Conservation (phyloP, 2,329 filamentous ascomycete species). For the Talaromyces albobiverticillius region DNA sequence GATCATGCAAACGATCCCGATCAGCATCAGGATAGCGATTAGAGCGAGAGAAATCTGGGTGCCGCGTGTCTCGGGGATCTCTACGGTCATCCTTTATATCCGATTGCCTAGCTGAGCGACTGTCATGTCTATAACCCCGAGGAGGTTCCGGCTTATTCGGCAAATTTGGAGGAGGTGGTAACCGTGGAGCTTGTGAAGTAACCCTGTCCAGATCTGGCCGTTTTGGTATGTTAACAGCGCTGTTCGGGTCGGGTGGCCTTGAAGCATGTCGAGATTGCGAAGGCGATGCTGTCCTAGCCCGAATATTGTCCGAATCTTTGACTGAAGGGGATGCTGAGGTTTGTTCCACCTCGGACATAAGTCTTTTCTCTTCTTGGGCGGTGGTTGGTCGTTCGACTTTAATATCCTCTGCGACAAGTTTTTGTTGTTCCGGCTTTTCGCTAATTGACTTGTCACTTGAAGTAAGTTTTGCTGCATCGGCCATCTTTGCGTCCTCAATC, state of each 20-base stretch:
- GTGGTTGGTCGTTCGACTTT: background rate
- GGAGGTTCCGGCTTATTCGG: conserved; percentile 31
- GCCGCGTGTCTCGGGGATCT: conserved; percentile 31
- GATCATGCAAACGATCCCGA: conserved; percentile 35
- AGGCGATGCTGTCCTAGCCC: conserved; percentile 18
- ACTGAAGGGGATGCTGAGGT: background rate
- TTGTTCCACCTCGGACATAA: background rate
- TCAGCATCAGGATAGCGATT: conserved; percentile 37
- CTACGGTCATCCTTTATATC: conserved; percentile 39
- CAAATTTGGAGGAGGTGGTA: conserved; percentile 33
- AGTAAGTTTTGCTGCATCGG: conserved; percentile 24
- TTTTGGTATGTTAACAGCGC: conserved; percentile 32
- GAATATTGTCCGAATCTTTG: conserved; percentile 16
- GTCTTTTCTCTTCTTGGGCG: background rate
- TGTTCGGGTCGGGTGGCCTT: conserved; percentile 27
- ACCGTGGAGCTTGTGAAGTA: conserved; percentile 22
- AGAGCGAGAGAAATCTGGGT: conserved; percentile 34
- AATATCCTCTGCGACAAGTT: background rate
- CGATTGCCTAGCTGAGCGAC: conserved; percentile 33
- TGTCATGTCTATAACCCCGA: conserved; percentile 37
- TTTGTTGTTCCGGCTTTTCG: background rate
- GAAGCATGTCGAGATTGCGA: conserved; percentile 25
- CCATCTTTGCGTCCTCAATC: conserved; percentile 45
- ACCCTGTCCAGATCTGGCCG: conserved; percentile 38
- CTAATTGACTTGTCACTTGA: conserved; percentile 9